Evolutionary conservation across 306 rosid species (phyloP), one percentile per base, ranked within the genome.

Genomic region (Cyamopsis tetragonoloba): DNA sequence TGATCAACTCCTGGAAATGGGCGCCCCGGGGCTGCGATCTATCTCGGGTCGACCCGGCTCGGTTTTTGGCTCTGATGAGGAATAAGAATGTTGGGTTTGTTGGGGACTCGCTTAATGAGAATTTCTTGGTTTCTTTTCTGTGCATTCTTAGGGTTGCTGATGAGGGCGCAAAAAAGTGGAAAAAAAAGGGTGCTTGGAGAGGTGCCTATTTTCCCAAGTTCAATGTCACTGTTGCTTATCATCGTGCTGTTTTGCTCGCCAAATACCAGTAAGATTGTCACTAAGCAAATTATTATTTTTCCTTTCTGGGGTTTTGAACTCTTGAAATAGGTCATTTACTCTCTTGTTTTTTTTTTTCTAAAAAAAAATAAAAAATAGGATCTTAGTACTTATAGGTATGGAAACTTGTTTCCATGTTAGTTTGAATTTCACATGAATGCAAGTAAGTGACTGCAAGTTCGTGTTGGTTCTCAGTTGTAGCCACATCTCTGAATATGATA

Each of bases 51-150:
- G 92, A 89, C 67, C 96, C 91, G 48, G 37, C 71, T 62, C 79
- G 38, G 24, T 85, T 92, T 68, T 70, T 92, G 71, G 74, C 74
- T 72, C 44, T 47, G 43, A 87, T 89, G 88, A 81, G 87, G 83
- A 84, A 89, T 22, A 75, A 28, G 84, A 89, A 92, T 76, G 55
- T 89, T 63, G 98, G 93, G 76, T 78, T 92, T 28, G 86, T 92
- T 4, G 91, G 96, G 26, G 98, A 92, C 41, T 92, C 96, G 3
- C 73, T 89, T 76, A 92, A 88, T 70, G 98, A 92, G 87, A 92
- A 87, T 79, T 87, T 89, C 32, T 47, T 92, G 80, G 83, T 60
- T 48, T 86, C 96, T 13, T 86, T 92, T 68, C 51, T 92, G 37
- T 92, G 96, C 66, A 71, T 68, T 65, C 87, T 92, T 35, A 82